phyloP scores from a whole-genome alignment of 176 grass and related monocot species.

The Microstegium vimineum region DNA sequence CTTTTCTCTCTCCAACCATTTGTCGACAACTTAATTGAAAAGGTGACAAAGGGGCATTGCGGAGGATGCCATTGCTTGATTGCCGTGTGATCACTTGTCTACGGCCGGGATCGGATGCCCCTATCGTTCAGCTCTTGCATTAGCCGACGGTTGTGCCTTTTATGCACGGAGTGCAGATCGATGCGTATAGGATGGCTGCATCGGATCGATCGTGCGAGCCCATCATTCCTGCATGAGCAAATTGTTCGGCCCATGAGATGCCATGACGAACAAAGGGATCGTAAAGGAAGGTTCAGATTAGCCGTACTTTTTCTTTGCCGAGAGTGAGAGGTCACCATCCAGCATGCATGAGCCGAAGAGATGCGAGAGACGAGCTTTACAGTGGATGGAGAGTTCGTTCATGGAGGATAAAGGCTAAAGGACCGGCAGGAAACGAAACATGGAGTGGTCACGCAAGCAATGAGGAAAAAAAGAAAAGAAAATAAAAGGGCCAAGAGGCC shows the following conservation, averaged over 20 bases:
- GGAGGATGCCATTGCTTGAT: background rate
- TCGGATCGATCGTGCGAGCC: conserved; percentile 5
- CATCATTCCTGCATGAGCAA: conserved; percentile 15
- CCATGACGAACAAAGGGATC: background rate
- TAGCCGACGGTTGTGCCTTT: background rate
- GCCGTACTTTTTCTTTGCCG: background rate
- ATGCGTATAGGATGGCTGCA: background rate
- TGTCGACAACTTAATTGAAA: background rate
- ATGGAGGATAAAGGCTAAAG: conserved; percentile 4
- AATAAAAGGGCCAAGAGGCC: background rate
- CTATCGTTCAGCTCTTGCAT: conserved; percentile 1
- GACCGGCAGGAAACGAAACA: background rate
- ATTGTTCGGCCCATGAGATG: conserved; percentile 27
- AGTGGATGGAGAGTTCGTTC: background rate
- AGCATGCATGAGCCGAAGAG: background rate
- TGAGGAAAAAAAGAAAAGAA: background rate
- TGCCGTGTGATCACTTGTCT: background rate
- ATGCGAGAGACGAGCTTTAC: conserved; percentile 4
- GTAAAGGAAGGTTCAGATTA: background rate
- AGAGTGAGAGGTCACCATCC: conserved; percentile 16
- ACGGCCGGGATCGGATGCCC: background rate
- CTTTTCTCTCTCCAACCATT: background rate
- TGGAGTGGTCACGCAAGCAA: background rate
- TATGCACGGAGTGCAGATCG: background rate
- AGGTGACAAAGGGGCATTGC: background rate